Conservation (phyloP, 768 basidiomycete genomes). For the Russula olivacea region DNA sequence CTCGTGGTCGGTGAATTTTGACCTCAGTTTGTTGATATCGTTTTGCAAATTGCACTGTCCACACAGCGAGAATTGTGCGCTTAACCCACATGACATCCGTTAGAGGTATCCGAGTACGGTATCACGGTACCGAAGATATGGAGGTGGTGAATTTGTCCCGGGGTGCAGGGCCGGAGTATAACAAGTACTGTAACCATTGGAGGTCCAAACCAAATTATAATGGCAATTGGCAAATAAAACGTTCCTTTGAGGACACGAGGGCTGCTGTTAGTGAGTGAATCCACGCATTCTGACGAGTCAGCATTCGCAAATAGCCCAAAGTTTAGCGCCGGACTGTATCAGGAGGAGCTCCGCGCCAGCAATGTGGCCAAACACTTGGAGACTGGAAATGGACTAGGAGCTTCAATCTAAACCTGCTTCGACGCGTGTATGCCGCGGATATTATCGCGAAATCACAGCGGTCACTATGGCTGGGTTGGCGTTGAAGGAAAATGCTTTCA, state of each 20-base stretch:
- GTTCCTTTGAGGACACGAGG: too few species aligned
- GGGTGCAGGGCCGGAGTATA: background rate
- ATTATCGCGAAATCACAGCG: conserved; percentile 3
- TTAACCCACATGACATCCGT: background rate
- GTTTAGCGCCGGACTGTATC: too few species aligned
- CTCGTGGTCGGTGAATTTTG: background rate
- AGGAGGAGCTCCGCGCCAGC: too few species aligned
- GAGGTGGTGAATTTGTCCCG: background rate
- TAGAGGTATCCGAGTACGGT: background rate
- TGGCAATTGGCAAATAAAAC: background rate
- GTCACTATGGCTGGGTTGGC: background rate
- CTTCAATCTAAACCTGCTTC: background rate
- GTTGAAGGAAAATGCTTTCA: conserved; percentile 2
- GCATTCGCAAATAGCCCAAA: background rate
- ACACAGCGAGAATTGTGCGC: background rate
- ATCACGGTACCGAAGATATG: background rate
- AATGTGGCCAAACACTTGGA: background rate
- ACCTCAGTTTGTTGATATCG: background rate
- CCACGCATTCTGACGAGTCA: too few species aligned
- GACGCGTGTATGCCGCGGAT: conserved; percentile 11
- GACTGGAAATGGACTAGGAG: too few species aligned
- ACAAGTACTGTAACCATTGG: too few species aligned
- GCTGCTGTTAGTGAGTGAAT: too few species aligned
- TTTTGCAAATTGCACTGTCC: background rate
- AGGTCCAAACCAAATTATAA: background rate